phyloP scores from a whole-genome alignment of 495 filamentous ascomycete species.

The Mytilinidion resinicola region DNA sequence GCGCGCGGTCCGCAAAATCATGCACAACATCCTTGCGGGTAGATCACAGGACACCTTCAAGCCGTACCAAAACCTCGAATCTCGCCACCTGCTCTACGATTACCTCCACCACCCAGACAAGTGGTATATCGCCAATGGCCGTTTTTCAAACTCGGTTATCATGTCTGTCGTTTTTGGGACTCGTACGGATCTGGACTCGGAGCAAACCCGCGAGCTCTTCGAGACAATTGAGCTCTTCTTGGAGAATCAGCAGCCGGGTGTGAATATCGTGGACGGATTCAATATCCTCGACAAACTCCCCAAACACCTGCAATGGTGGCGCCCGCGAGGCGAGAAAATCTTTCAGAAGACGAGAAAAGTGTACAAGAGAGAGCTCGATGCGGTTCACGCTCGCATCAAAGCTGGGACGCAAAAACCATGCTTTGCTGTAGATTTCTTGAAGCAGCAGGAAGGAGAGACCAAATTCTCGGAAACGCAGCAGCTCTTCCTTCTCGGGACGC shows the following conservation, averaged over 20 bases:
- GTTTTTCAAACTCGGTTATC: constrained; percentile 12
- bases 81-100: constrained; percentile 10
- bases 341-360: too few relatives aligned
- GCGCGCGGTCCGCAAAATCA: constrained; percentile 20
- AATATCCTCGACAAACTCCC: neutral
- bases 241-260: constrained; percentile 6
- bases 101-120: constrained; percentile 1
- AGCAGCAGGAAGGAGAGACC: constrained; percentile 1
- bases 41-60: constrained; percentile 6
- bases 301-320: too few relatives aligned
- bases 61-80: constrained; percentile 16
- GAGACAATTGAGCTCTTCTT: constrained; percentile 12
- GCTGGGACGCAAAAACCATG: constrained; percentile 9
- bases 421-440: constrained; percentile 13
- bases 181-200: neutral
- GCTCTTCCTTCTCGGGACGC: constrained; percentile 7
- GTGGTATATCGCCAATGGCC: constrained; percentile 10
- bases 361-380: too few relatives aligned
- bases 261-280: neutral
- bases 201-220: neutral
- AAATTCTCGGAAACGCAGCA: constrained; percentile 7
- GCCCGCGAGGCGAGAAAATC: too few relatives aligned
- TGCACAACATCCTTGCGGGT: constrained; percentile 13
- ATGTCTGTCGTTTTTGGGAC: constrained; percentile 7
- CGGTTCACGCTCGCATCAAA: neutral